phyloP scores from a whole-genome alignment of 805 yeast genomes.

The Saturnispora mendoncae region DNA sequence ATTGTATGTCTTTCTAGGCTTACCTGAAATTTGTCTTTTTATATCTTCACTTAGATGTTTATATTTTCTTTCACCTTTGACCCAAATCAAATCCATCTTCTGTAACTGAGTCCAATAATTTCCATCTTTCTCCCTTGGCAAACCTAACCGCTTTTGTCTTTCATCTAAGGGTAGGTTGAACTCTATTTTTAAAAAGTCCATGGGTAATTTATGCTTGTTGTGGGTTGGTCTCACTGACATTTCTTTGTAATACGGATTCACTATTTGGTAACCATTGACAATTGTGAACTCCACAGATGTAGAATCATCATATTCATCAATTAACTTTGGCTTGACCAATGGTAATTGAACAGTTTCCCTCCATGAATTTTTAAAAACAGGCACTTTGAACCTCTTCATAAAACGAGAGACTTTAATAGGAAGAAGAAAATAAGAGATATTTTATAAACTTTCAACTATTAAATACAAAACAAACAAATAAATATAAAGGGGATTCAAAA shows the following conservation, averaged over 20 bases:
- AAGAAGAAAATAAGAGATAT: neutral
- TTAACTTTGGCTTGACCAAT: neutral
- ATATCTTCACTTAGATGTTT: neutral
- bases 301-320: neutral
- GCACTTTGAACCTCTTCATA: neutral
- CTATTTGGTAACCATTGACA: constrained; percentile 4
- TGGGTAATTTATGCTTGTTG: neutral
- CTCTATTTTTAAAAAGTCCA: neutral
- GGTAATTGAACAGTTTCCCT: neutral
- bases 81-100: neutral
- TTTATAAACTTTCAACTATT: neutral
- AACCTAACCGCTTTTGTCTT: neutral
- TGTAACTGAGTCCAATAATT: constrained; percentile 2
- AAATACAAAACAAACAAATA: too few species aligned
- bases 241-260: constrained; percentile 4
- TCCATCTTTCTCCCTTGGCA: constrained; percentile 1
- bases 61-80: neutral
- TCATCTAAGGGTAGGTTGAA: neutral
- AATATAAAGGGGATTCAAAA: too few species aligned
- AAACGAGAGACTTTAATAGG: neutral
- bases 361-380: constrained; percentile 3
- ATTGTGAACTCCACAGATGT: neutral
- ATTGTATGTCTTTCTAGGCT: neutral
- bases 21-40: too few species aligned
- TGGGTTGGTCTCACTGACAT: neutral